Conservation (phyloP, 495 filamentous ascomycete genomes). For the Penicillium arizonense region DNA sequence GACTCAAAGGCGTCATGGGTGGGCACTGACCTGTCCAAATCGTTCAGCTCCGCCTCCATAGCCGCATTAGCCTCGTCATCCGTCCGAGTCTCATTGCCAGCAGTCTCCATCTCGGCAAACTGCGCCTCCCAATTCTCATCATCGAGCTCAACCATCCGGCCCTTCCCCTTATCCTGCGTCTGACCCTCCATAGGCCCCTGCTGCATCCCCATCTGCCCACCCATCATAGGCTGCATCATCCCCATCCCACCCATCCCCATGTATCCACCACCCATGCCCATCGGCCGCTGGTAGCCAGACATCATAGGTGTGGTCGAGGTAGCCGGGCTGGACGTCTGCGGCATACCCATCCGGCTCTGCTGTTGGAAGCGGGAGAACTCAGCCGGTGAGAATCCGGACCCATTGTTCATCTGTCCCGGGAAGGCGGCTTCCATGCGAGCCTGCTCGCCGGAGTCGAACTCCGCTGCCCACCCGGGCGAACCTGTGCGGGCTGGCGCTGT, state of each 20-base stretch:
- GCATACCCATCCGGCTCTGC: conserved; percentile 54
- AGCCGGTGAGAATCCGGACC: conserved; percentile 68
- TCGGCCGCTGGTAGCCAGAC: conserved; percentile 59
- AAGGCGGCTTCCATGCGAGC: conserved; percentile 80
- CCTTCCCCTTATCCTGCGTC: conserved; percentile 77
- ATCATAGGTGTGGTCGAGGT: conserved; percentile 47
- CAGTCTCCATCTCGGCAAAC: conserved; percentile 83
- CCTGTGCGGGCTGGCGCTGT: conserved; percentile 54
- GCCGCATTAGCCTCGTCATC: conserved; percentile 72
- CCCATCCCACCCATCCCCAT: conserved; percentile 55
- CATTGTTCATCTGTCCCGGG: conserved; percentile 50
- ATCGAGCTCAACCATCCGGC: conserved; percentile 86
- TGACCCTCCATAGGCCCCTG: conserved; percentile 49
- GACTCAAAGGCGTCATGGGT: conserved; percentile 79
- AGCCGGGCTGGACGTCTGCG: conserved; percentile 56
- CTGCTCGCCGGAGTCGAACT: conserved; percentile 67
- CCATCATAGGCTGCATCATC: conserved; percentile 47
- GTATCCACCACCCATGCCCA: conserved; percentile 54
- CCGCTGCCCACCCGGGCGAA: conserved; percentile 65
- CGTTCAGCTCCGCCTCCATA: conserved; percentile 86
- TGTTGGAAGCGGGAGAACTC: conserved; percentile 87
- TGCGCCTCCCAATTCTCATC: conserved; percentile 95
- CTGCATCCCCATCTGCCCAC: conserved; percentile 49
- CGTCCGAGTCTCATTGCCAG: conserved; percentile 53
- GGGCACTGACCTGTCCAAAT: conserved; percentile 81